Evolutionary conservation across 2,329 filamentous ascomycete species (phyloP).

Genomic region (Colletotrichum truncatum): DNA sequence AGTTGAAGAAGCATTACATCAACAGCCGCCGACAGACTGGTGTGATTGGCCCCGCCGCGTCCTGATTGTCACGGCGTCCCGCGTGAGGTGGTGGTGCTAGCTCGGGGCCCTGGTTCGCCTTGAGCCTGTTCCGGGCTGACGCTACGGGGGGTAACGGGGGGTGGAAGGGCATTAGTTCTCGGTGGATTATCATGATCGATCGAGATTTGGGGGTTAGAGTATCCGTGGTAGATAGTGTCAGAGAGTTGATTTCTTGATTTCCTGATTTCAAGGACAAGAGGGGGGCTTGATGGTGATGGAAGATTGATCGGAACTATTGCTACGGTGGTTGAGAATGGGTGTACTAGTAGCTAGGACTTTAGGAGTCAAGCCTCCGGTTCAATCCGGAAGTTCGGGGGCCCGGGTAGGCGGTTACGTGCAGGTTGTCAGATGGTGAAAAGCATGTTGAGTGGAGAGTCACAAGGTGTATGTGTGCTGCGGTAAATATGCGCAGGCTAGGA

Average conservation of each 20-base stretch:
- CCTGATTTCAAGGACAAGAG: background rate
- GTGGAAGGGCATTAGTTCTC: conserved; percentile 4
- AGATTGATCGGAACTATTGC: too few species aligned
- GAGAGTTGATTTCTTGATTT: too few species aligned
- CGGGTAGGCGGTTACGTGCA: background rate
- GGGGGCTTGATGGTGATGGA: background rate
- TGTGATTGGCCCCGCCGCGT: conserved; percentile 1
- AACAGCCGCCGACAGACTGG: background rate
- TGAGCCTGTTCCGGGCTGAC: background rate
- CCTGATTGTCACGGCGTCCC: background rate
- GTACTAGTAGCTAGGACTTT: too few species aligned
- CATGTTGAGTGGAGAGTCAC: background rate
- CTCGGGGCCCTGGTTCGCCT: background rate
- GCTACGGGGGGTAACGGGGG: background rate
- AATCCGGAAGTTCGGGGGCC: background rate
- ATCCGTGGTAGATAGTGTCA: too few species aligned
- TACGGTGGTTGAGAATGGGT: too few species aligned
- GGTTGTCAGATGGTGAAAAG: background rate
- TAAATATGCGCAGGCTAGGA: too few species aligned
- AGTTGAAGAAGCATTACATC: background rate
- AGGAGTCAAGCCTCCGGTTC: background rate
- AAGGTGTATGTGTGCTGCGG: background rate
- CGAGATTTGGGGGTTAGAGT: background rate
- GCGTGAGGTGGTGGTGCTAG: background rate
- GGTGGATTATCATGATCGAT: conserved; percentile 9